Conservation (phyloP, 2,329 filamentous ascomycete species). For the Pseudocercospora crystallina region DNA sequence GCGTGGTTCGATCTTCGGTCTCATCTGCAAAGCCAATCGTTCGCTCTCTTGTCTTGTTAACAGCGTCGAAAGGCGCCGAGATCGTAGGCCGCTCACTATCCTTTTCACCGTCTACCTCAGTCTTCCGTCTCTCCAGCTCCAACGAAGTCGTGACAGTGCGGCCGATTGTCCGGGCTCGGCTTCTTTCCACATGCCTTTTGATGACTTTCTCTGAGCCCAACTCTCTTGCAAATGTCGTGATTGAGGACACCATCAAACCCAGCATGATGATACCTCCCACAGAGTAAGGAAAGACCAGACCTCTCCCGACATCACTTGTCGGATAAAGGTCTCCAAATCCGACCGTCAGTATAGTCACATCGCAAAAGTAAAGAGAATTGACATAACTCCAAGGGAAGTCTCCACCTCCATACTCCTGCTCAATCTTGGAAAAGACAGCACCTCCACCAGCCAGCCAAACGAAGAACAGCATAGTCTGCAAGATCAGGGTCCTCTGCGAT, state of each 20-base stretch:
- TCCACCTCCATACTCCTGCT: conserved; percentile 44
- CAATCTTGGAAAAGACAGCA: conserved; percentile 69
- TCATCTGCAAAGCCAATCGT: conserved; percentile 18
- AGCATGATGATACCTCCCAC: conserved; percentile 81
- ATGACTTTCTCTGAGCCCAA: conserved; percentile 63
- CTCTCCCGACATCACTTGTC: conserved; percentile 58
- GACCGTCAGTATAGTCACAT: conserved; percentile 64
- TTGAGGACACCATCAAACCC: conserved; percentile 78
- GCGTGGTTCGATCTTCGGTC: background rate
- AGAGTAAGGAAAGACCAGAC: conserved; percentile 78
- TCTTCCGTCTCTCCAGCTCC: conserved; percentile 41
- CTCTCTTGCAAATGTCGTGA: conserved; percentile 65
- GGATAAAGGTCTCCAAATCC: conserved; percentile 65
- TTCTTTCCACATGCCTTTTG: conserved; percentile 57
- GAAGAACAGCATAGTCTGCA: conserved; percentile 85
- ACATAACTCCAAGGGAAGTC: conserved; percentile 63
- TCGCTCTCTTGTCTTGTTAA: conserved; percentile 8
- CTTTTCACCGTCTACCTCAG: background rate
- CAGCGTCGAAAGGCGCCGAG: conserved; percentile 17
- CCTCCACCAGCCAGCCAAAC: conserved; percentile 78
- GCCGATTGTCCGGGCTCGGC: conserved; percentile 55
- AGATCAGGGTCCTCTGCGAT: conserved; percentile 81
- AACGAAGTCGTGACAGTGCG: conserved; percentile 55
- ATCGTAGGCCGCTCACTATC: conserved; percentile 9
- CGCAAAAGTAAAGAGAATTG: conserved; percentile 67